These are phyloP conservation scores for Galerina sulciceps DNA, from an alignment of 768 basidiomycete species.

Conservation along the genomic window DNA sequence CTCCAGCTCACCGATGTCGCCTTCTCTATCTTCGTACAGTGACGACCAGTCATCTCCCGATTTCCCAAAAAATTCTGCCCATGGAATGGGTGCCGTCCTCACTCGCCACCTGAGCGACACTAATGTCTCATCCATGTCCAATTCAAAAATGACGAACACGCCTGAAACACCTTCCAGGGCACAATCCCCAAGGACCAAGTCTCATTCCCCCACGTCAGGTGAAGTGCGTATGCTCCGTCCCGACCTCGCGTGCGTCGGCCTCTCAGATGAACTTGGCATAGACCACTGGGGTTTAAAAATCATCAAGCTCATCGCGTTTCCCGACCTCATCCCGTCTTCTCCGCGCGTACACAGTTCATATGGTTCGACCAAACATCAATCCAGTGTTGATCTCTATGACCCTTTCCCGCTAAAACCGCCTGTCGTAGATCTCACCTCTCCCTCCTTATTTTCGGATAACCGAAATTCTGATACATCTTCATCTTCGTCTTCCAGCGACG, in stretches of 20 bases:
- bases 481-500: conserved; percentile 40
- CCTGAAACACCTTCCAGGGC: neutral
- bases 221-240: conserved; percentile 69
- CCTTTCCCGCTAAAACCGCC: conserved; percentile 5
- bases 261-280: conserved; percentile 64
- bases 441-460: conserved; percentile 6
- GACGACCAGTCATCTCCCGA: conserved; percentile 29
- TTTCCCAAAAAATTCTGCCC: conserved; percentile 6
- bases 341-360: conserved; percentile 15
- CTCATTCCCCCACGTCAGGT: conserved; percentile 57
- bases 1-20: conserved; percentile 31
- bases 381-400: conserved; percentile 4
- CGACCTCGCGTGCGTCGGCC: conserved; percentile 77
- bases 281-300: conserved; percentile 81
- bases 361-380: conserved; percentile 12
- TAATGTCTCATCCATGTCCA: conserved; percentile 23
- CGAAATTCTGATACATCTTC: conserved; percentile 16
- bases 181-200: conserved; percentile 36
- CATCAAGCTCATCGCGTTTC: conserved; percentile 76
- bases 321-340: conserved; percentile 61
- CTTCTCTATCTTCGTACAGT: conserved; percentile 28
- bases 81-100: conserved; percentile 42
- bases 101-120: conserved; percentile 50
- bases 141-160: neutral
- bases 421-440: conserved; percentile 10